Evolutionary conservation across 208 protist genomes (phyloP), one percentile per base, ranked within the genome.

Genomic region (Trypanosoma congolense): DNA sequence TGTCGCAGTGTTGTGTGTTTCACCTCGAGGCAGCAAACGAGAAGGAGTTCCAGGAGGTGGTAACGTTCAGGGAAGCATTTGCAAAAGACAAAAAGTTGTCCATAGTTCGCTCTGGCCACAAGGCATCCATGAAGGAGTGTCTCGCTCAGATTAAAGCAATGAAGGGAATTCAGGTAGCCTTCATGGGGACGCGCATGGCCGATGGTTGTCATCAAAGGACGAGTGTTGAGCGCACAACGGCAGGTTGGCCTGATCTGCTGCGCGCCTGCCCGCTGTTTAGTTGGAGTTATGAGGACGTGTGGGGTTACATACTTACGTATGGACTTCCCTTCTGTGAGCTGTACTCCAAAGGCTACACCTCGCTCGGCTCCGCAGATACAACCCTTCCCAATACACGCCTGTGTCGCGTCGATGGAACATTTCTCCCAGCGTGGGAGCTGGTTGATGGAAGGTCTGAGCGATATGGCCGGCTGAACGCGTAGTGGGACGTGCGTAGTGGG

Each of bases 291-390:
- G 14, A 57, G 28, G 71, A 82, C 36, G 65, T 97, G 8, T 97
- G 92, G 90, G 51, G 67, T 6, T 96, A 87, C 72, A 91, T 72
- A 21, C 29, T 53, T 9, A 9, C 46, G 0, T 50, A 82, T 21
- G 31, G 73, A 12, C 50, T 96, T n/a, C 86, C 92, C 1, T 91
- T 75, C 40, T 97, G 92, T 53, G 35, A n/a, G n/a, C 56, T 97
- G 29, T 97, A 97, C 64, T 51, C 57, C 29, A 12, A 54, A 25
- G 92, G 92, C 29, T 97, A 93, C 70, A 93, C 92, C 5, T 96
- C 90, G 1, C 61, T 97, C 9, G 92, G 92, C 1, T 46, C 36
- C 22, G 38, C 44, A 6, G 43, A 47, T 8, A 64, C 47, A 16
- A 96, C 92, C 12, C 25, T 43, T 1, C 75, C 70, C 16, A 95